Conservation (phyloP, 306 rosid species). For the Fagus crenata region DNA sequence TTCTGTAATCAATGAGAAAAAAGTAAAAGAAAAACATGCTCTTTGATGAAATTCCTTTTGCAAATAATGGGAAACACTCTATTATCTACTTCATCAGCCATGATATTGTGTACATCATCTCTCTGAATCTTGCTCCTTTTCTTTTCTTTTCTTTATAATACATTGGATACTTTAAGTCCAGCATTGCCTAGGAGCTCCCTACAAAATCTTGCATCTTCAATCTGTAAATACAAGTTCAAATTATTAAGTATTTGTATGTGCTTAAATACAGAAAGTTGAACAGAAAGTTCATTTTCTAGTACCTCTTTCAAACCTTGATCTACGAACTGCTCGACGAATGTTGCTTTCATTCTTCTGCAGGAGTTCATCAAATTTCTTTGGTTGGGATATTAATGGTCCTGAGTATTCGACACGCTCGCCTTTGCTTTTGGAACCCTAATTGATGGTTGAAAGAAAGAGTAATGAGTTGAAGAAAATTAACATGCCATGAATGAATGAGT, state of each 20-base stretch:
- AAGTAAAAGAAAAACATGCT: too few species aligned
- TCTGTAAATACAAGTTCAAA: slow-evolving; percentile 34
- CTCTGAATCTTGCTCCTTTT: not conserved
- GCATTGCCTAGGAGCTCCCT: too few species aligned
- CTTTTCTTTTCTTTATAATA: not conserved
- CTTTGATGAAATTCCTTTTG: not conserved
- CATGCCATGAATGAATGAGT: not conserved
- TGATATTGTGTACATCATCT: not conserved
- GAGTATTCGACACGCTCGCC: slow-evolving; percentile 50
- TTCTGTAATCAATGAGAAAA: too few species aligned
- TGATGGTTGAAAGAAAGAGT: slow-evolving; percentile 1
- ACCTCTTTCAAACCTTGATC: slow-evolving; percentile 91
- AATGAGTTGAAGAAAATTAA: not conserved
- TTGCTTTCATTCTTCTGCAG: slow-evolving; percentile 53
- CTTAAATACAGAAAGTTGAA: not conserved
- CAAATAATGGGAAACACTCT: not conserved
- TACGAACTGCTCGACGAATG: slow-evolving; percentile 48
- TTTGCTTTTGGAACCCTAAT: slow-evolving; percentile 39
- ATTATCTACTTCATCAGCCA: not conserved
- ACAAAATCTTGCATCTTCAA: slow-evolving; percentile 19
- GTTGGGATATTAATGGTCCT: slow-evolving; percentile 40
- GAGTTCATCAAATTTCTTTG: slow-evolving; percentile 45
- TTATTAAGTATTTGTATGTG: not conserved
- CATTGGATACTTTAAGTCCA: too few species aligned
- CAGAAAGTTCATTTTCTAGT: slow-evolving; percentile 1